phyloP scores from a whole-genome alignment of 2,329 filamentous ascomycete species.

The Phyllosticta ampelicida region DNA sequence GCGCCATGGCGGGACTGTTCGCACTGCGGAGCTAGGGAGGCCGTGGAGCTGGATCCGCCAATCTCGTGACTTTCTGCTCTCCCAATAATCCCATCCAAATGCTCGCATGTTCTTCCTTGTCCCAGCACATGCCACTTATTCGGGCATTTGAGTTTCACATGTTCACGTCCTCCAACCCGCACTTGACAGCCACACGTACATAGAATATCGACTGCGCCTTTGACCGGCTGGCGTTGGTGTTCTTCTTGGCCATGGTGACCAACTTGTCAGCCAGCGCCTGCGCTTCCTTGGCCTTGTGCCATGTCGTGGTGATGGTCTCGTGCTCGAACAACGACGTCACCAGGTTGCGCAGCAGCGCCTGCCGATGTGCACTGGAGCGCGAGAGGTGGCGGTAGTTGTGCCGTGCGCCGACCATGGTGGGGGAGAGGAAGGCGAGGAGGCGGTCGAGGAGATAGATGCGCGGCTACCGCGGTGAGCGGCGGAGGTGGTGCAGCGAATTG shows the following conservation, averaged over 20 bases:
- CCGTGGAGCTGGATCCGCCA: no score
- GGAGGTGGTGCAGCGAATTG: not conserved
- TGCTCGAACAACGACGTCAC: slow-evolving; percentile 90
- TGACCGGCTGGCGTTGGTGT: slow-evolving; percentile 69
- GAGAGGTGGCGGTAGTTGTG: slow-evolving; percentile 81
- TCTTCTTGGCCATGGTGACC: slow-evolving; percentile 86
- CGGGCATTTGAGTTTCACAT: no score
- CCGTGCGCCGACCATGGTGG: slow-evolving; percentile 67
- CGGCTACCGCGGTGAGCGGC: not conserved
- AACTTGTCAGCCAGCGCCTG: slow-evolving; percentile 89
- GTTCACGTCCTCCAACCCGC: no score
- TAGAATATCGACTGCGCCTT: slow-evolving; percentile 75
- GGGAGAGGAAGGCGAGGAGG: not conserved
- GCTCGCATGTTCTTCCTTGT: no score
- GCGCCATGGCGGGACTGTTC: not conserved
- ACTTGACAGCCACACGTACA: slow-evolving; percentile 44
- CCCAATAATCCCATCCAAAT: no score
- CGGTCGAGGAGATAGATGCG: not conserved
- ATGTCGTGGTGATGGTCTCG: slow-evolving; percentile 91
- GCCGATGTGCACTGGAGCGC: slow-evolving; percentile 75
- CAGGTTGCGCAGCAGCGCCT: slow-evolving; percentile 88
- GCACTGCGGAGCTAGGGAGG: no score
- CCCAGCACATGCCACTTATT: no score
- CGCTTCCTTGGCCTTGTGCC: slow-evolving; percentile 93
- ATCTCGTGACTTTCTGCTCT: no score